Evolutionary conservation across 768 basidiomycete species (phyloP), one percentile per base, ranked within the genome.

Genomic region (Termitomyces sp.): DNA sequence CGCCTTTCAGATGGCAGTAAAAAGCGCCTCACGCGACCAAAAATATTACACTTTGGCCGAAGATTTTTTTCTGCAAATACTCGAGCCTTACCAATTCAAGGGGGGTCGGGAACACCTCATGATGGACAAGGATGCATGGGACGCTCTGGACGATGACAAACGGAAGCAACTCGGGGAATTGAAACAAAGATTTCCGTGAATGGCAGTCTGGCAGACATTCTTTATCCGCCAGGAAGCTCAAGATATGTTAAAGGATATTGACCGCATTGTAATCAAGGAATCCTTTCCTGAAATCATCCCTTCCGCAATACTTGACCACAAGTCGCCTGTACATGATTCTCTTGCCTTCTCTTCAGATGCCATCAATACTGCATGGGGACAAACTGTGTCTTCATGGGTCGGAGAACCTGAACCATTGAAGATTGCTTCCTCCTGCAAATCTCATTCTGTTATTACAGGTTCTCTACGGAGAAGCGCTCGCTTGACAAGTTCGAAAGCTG

Each of bases 191-290:
- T 61, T 51, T 54, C 54, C 60, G 5, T 5, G 7, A 1, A 52
- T 61, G 43, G 60, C 47, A 1, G 29, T 56, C 2, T 61, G 60
- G 60, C 54, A 61, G 37, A 51, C 56, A 31, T 51, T 56, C 17
- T 61, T 56, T 14, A 6, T 29, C 9, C n/a, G 20, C 11, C 36
- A 15, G 12, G 45, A 55, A 36, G 43, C 52, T 17, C 34, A 60
- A 43, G 43, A 46, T 15, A 25, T 12, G 2, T 12, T 60, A 34
- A 43, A 54, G 12, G 5, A 25, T 9, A 47, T 60, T 2, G 5
- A 11, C 5, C 17, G 14, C 1, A 29, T 60, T 5, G 2, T 10
- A 1, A 10, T 5, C 0, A 51, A 40, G 34, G 58, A 25, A 9
- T 25, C 8, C 2, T 60, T 60, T 46, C 59, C 51, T 5, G n/a